Conservation (phyloP, 2,329 filamentous ascomycete species). For the Aspergillus alliaceus region DNA sequence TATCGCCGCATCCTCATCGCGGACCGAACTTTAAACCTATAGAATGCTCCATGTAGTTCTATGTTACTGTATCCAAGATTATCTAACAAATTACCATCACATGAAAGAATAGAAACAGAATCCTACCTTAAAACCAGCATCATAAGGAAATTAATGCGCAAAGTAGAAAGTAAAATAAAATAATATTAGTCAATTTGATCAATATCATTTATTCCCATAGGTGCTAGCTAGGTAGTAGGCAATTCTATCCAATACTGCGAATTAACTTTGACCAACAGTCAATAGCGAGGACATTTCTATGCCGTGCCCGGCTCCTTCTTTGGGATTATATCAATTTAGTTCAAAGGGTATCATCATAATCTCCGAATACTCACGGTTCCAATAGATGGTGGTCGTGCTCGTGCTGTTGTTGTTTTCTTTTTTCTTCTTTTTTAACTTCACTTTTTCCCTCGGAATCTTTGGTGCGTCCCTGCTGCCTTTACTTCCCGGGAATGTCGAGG, state of each 20-base stretch:
- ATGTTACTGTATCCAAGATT: neutral
- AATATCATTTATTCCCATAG: neutral
- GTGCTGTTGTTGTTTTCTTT: neutral
- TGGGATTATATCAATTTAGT: neutral
- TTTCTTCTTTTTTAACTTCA: neutral
- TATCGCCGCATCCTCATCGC: neutral
- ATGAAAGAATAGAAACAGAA: neutral
- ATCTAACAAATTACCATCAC: neutral
- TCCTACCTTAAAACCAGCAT: neutral
- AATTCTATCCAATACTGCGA: neutral
- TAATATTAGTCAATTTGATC: neutral
- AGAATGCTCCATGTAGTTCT: neutral
- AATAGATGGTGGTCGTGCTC: neutral
- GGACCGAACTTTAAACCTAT: neutral
- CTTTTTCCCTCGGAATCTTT: neutral
- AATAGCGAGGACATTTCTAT: neutral
- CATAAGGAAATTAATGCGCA: too few relatives aligned
- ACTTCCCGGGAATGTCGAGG: slow-evolving; percentile 65
- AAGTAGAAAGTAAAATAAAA: too few relatives aligned
- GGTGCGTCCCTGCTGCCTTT: neutral
- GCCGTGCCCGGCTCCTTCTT: neutral
- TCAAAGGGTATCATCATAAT: slow-evolving; percentile 30
- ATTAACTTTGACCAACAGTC: neutral
- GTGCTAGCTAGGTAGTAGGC: too few relatives aligned
- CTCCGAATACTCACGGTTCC: slow-evolving; percentile 17